Percentiles rank a stretch among this genome's conserved stretches.
Evolutionary conservation across 1,284 basidiomycete species (phyloP).

Genomic region (Phlebopus sp.): DNA sequence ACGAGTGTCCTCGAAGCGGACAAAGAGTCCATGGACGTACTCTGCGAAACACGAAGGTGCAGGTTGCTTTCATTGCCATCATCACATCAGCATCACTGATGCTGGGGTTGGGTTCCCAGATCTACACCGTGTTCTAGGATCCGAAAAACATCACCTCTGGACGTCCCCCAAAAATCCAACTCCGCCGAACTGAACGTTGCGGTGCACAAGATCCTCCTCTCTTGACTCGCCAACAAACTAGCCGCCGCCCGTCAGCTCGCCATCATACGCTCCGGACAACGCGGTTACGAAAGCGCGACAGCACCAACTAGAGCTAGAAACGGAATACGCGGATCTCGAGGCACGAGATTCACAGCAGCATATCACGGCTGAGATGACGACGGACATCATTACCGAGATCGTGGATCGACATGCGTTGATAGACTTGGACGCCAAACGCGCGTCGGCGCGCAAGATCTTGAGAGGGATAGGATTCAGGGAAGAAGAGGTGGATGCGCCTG

Average conservation of each 20-base stretch:
- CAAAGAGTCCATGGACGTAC: slow-evolving; percentile 9
- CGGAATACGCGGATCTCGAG: slow-evolving; percentile 5
- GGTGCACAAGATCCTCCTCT: slow-evolving; percentile 7
- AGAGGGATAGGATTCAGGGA: slow-evolving; percentile 62
- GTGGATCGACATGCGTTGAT: slow-evolving; percentile 37
- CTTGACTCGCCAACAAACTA: slow-evolving; percentile 3
- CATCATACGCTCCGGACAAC: slow-evolving; percentile 8
- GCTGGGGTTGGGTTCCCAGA: neutral
- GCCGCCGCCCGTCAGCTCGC: slow-evolving; percentile 9
- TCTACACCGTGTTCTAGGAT: slow-evolving; percentile 6
- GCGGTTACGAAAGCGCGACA: slow-evolving; percentile 12
- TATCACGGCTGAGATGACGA: slow-evolving; percentile 16
- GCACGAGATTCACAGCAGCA: slow-evolving; percentile 5
- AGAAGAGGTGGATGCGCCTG: slow-evolving; percentile 47
- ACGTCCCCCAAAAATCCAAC: neutral
- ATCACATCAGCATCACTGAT: neutral
- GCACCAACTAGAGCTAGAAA: slow-evolving; percentile 6
- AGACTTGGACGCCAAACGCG: slow-evolving; percentile 53
- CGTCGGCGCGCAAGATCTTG: slow-evolving; percentile 61
- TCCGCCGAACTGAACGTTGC: neutral
- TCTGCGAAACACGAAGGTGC: slow-evolving; percentile 19
- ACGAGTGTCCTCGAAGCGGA: slow-evolving; percentile 11
- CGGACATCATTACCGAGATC: slow-evolving; percentile 26
- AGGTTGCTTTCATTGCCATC: slow-evolving; percentile 9
- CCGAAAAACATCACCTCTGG: neutral